Conservation (phyloP, 257 asterid species). For the Ilex aquifolium region DNA sequence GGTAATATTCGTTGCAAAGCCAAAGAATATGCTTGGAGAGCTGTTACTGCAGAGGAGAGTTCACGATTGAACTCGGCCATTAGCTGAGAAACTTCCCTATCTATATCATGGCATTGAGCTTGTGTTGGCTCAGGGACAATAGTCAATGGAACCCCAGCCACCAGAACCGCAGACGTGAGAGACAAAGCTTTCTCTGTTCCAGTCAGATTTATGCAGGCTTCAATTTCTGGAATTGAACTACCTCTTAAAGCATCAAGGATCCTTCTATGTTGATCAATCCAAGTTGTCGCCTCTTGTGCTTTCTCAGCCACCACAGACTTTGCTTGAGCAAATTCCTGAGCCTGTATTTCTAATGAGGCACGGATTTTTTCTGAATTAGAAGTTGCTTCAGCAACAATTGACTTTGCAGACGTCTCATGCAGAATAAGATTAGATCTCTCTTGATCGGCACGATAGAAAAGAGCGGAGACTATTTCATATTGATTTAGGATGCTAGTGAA, state of each 20-base stretch:
- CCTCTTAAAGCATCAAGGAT: conserved; percentile 86
- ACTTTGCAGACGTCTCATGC: conserved; percentile 74
- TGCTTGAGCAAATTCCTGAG: conserved; percentile 74
- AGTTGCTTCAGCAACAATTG: conserved; percentile 72
- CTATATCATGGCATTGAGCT: conserved; percentile 84
- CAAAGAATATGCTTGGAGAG: conserved; percentile 77
- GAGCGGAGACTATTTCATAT: conserved; percentile 72
- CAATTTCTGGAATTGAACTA: conserved; percentile 69
- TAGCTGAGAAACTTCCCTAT: conserved; percentile 77
- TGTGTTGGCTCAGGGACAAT: conserved; percentile 99
- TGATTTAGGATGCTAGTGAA: conserved; percentile 61
- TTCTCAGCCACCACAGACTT: conserved; percentile 70
- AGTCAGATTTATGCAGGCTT: conserved; percentile 41
- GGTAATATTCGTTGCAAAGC: conserved; percentile 88
- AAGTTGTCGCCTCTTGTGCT: conserved; percentile 77
- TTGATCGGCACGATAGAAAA: conserved; percentile 71
- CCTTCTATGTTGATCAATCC: conserved; percentile 94
- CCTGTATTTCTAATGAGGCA: conserved; percentile 69
- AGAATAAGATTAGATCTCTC: conserved; percentile 72
- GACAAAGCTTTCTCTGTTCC: conserved; percentile 76
- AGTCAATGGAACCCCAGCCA: conserved; percentile 87
- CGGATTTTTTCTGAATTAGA: conserved; percentile 58
- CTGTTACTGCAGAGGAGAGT: conserved; percentile 71
- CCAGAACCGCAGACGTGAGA: conserved; percentile 72
- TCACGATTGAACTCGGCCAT: conserved; percentile 73